A percentile compares a stretch with the other conserved stretches of the same genome.
Evolutionary conservation across 768 basidiomycete species (phyloP).

Genomic region (Tylopilus sp.): DNA sequence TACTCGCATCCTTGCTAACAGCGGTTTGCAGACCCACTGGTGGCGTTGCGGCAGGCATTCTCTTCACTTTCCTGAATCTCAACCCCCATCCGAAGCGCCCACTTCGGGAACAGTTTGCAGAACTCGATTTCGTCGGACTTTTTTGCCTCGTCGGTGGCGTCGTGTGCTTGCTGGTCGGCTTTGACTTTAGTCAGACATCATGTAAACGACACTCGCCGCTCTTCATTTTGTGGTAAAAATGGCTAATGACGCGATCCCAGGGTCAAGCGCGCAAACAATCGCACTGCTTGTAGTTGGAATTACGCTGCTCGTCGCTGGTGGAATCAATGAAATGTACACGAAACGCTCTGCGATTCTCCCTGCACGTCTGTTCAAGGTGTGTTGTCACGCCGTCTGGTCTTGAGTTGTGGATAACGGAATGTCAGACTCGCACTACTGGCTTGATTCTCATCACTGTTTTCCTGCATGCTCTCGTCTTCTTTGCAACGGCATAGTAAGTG

Average conservation of each 20-base stretch:
- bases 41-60: constrained; percentile 54
- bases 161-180: constrained; percentile 67
- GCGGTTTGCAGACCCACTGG: constrained; percentile 60
- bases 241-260: constrained; percentile 28
- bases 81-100: constrained; percentile 66
- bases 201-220: constrained; percentile 45
- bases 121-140: constrained; percentile 74
- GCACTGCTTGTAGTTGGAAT: constrained; percentile 58
- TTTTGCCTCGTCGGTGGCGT: constrained; percentile 59
- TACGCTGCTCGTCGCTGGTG: constrained; percentile 47
- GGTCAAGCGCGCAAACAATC: constrained; percentile 60
- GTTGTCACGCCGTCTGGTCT: constrained; percentile 1
- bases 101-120: constrained; percentile 51
- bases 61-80: constrained; percentile 77
- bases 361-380: constrained; percentile 67
- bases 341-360: constrained; percentile 68
- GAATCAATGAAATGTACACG: constrained; percentile 59
- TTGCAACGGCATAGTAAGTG: constrained; percentile 37
- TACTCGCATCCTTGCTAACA: not conserved
- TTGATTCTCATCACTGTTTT: constrained; percentile 56
- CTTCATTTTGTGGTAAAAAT: not conserved
- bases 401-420: not conserved
- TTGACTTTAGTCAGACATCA: constrained; percentile 62
- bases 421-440: constrained; percentile 64
- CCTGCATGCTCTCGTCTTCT: constrained; percentile 64